A percentile compares a stretch with the other conserved stretches of the same genome.
Conservation (phyloP, 176 grass and related monocot genomes). For the Avena eriantha region DNA sequence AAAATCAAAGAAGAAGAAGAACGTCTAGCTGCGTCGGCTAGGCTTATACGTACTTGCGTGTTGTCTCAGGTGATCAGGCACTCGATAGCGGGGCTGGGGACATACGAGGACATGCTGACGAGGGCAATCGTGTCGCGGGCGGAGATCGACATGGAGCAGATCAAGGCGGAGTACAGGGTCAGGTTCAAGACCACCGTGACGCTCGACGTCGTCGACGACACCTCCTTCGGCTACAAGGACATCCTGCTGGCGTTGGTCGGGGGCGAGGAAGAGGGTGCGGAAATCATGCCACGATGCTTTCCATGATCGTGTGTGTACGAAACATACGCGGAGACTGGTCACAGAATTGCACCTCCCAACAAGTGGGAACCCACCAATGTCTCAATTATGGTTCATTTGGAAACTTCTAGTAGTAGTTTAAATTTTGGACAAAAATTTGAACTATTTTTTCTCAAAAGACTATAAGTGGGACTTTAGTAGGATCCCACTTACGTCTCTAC, state of each 20-base stretch:
- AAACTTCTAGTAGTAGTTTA: too few relatives aligned
- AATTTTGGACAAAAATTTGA: too few relatives aligned
- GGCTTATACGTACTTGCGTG: background rate
- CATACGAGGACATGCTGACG: slow-evolving; percentile 78
- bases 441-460: too few relatives aligned
- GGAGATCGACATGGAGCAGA: slow-evolving; percentile 75
- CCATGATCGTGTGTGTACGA: background rate
- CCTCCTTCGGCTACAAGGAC: slow-evolving; percentile 66
- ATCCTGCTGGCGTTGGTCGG: slow-evolving; percentile 65
- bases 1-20: too few relatives aligned
- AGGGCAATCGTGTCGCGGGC: slow-evolving; percentile 76
- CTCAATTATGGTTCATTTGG: too few relatives aligned
- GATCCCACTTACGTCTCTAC: too few relatives aligned
- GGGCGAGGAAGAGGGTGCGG: slow-evolving; percentile 24
- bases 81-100: slow-evolving; percentile 74
- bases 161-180: slow-evolving; percentile 67
- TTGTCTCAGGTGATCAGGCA: slow-evolving; percentile 66
- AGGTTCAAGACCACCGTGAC: slow-evolving; percentile 65
- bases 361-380: too few relatives aligned
- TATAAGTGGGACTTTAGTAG: too few relatives aligned
- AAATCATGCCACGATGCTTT: background rate
- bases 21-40: background rate
- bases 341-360: too few relatives aligned
- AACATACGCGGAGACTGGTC: too few relatives aligned
- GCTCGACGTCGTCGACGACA: slow-evolving; percentile 66